Evolutionary conservation across 148 eudicot genomes (phyloP).

Genomic region (Arctostaphylos glauca): DNA sequence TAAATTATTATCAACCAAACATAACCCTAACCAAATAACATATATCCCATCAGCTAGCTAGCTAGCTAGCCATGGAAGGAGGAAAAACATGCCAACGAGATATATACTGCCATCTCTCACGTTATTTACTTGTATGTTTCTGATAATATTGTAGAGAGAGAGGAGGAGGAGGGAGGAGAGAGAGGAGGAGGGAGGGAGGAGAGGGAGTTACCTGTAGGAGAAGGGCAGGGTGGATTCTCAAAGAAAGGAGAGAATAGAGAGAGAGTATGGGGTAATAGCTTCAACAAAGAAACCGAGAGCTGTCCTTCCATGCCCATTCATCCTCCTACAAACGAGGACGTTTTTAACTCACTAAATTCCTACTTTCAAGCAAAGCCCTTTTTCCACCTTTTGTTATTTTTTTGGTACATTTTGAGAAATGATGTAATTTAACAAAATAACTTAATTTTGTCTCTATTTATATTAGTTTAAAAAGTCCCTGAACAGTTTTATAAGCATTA

Average conservation of each 20-base stretch:
- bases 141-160: neutral
- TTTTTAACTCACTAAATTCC: constrained; percentile 11
- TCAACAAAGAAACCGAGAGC: constrained; percentile 22
- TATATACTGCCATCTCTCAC: neutral
- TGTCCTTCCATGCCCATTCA: constrained; percentile 34
- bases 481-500: too few relatives aligned
- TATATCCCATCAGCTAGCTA: neutral
- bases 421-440: too few relatives aligned
- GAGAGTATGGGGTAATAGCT: constrained; percentile 28
- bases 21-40: neutral
- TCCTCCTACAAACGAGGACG: constrained; percentile 40
- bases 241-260: constrained; percentile 31
- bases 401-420: too few relatives aligned
- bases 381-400: neutral
- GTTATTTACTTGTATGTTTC: neutral
- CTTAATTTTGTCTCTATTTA: too few relatives aligned
- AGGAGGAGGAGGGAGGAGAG: neutral
- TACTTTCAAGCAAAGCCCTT: constrained; percentile 21
- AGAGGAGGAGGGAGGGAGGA: neutral
- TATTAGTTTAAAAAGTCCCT: too few relatives aligned
- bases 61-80: neutral
- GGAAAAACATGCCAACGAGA: too few relatives aligned
- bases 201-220: constrained; percentile 36
- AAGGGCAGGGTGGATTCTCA: constrained; percentile 51
- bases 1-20: neutral